A percentile compares a stretch with the other conserved stretches of the same genome.
Evolutionary conservation across 2,329 filamentous ascomycete genomes (phyloP).

Genomic region (Nemania serpens): DNA sequence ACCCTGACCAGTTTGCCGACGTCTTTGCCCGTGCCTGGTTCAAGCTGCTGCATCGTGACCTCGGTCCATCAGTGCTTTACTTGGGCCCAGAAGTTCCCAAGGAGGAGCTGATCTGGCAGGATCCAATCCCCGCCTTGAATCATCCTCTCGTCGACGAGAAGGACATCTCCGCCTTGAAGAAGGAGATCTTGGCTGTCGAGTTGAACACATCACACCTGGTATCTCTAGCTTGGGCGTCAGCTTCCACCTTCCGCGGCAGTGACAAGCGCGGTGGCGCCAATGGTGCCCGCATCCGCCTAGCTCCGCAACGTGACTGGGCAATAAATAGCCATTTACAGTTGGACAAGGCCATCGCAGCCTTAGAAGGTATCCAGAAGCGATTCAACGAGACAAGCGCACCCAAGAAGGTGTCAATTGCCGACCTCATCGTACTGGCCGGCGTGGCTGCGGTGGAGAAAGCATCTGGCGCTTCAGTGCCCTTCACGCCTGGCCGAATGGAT

Average conservation of each 20-base stretch:
- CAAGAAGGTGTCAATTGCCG: conserved; percentile 79
- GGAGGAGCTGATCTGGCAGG: conserved; percentile 75
- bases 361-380: conserved; percentile 68
- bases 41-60: conserved; percentile 81
- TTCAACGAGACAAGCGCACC: conserved; percentile 64
- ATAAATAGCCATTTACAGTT: conserved; percentile 75
- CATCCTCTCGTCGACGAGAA: conserved; percentile 63
- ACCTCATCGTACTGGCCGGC: conserved; percentile 78
- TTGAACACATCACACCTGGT: conserved; percentile 66
- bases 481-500: conserved; percentile 73
- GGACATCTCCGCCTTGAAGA: conserved; percentile 70
- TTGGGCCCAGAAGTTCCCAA: conserved; percentile 74
- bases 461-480: conserved; percentile 67
- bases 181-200: conserved; percentile 67
- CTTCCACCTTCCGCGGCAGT: conserved; percentile 72
- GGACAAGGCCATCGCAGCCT: conserved; percentile 60
- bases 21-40: conserved; percentile 78
- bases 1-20: conserved; percentile 71
- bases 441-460: conserved; percentile 74
- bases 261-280: conserved; percentile 87
- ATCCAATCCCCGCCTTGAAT: conserved; percentile 66
- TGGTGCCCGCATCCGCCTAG: conserved; percentile 75
- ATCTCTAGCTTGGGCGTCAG: conserved; percentile 69
- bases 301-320: conserved; percentile 73
- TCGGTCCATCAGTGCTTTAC: conserved; percentile 73